phyloP scores from a whole-genome alignment of 305 asterid genomes.

The Fraxinus ornus region DNA sequence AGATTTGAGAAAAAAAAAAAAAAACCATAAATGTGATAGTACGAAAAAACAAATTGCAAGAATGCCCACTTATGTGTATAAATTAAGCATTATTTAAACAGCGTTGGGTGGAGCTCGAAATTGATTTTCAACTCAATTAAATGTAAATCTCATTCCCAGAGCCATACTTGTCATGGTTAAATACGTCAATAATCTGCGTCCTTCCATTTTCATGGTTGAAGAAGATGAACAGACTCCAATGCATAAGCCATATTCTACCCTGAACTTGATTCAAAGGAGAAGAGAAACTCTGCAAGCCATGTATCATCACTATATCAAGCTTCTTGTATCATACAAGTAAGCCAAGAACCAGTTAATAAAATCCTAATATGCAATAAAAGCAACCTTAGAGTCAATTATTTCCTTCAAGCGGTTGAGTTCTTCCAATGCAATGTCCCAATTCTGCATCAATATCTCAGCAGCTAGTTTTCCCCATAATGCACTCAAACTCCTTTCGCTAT shows the following conservation, averaged over 20 bases:
- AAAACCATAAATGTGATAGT: background rate
- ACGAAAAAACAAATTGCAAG: background rate
- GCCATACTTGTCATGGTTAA: constrained; percentile 94
- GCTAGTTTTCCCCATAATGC: constrained; percentile 98
- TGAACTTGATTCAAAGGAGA: constrained; percentile 91
- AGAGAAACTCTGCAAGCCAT: constrained; percentile 67
- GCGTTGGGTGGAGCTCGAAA: background rate
- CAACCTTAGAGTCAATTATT: constrained; percentile 89
- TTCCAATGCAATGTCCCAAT: constrained; percentile 92
- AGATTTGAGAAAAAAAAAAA: background rate
- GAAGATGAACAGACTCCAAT: constrained; percentile 96
- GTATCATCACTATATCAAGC: constrained; percentile 1
- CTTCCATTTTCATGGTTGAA: constrained; percentile 98
- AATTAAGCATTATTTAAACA: background rate
- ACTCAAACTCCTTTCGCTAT: constrained; percentile 82
- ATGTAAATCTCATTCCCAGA: background rate
- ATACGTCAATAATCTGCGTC: constrained; percentile 84
- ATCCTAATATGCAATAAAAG: background rate
- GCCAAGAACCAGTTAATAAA: background rate
- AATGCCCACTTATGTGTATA: background rate
- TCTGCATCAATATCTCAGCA: constrained; percentile 95
- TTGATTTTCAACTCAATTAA: background rate
- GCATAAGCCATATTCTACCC: constrained; percentile 95
- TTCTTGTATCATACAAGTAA: constrained; percentile 2
- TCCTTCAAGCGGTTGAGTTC: constrained; percentile 96